Base-by-base conservation (phyloP, 78 protist species). In the slime mould (Dictyostelium discoideum) region DNA sequence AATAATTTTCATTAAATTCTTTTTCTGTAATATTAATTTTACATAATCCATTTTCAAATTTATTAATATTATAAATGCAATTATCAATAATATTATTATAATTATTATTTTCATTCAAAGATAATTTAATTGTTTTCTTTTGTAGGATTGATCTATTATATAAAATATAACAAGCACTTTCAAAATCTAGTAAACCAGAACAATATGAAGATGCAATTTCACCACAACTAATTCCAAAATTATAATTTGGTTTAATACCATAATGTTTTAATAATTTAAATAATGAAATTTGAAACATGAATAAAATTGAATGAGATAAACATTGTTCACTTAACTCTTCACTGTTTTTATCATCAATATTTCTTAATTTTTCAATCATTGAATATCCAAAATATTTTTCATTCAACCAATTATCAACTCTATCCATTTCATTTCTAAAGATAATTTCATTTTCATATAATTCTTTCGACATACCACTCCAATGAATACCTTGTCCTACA, bases 241-340 rank as follows among this genome's bases (percentile, higher is more conserved):
- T 50, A 0, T 8, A 7, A 8, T 60, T 40, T 24, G 96, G 96
- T 7, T 54, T n/a, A 39, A 92, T 16, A 22, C 90, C 90, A 57
- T 80, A 81, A 42, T 40, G 29, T 50, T 77, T 72, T 29, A 26
- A 84, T 4, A 92, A 29, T 29, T 72, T 44, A 50, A 79, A 60
- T 29, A 92, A 42, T 39, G 85, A 78, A 0, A 84, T 48, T 78
- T 92, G 96, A 42, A 84, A n/a, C 57, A 85, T 24, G 37, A 83
- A 72, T 46, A 84, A 32, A 37, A 73, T 22, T 40, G 92, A 85
- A 44, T 92, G 96, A 7, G 60, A 50, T 50, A 50, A 50, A 50
- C 16, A 11, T 50, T 50, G 60, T 50, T 50, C 60, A 9, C 9
- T 50, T 11, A 50, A 50, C 13, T 50, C 60, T 50, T 50, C 60